A percentile compares a stretch with the other conserved stretches of the same genome.
phyloP scores from a whole-genome alignment of 257 asterid genomes.

The Rhazya stricta region DNA sequence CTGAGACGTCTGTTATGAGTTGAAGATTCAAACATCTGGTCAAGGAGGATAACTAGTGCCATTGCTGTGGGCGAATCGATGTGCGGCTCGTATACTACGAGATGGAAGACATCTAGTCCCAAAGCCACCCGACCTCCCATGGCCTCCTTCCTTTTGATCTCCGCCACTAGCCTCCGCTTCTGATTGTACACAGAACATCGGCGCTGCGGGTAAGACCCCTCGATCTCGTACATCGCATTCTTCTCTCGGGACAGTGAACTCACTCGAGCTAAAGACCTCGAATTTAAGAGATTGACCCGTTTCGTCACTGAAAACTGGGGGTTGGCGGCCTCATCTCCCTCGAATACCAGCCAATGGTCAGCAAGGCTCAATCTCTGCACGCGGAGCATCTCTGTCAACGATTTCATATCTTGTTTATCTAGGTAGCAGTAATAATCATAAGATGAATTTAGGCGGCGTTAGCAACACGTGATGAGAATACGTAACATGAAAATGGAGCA shows the following conservation, averaged over 20 bases:
- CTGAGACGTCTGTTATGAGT: neutral
- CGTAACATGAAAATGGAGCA: neutral
- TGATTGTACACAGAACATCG: slow-evolving; percentile 50
- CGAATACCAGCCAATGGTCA: slow-evolving; percentile 58
- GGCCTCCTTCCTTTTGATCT: slow-evolving; percentile 64
- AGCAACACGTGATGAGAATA: neutral
- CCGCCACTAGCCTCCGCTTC: slow-evolving; percentile 47
- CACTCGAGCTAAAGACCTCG: slow-evolving; percentile 41
- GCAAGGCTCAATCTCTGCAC: slow-evolving; percentile 53
- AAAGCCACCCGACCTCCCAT: slow-evolving; percentile 37
- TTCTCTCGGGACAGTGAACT: slow-evolving; percentile 13
- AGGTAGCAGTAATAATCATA: too few species aligned
- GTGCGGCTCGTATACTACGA: slow-evolving; percentile 46
- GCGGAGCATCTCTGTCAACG: neutral
- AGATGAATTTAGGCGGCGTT: too few species aligned
- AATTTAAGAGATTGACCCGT: slow-evolving; percentile 31
- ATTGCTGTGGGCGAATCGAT: slow-evolving; percentile 45
- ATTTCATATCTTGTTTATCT: too few species aligned
- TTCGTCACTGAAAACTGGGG: slow-evolving; percentile 48
- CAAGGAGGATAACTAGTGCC: slow-evolving; percentile 67
- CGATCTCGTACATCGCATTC: slow-evolving; percentile 30
- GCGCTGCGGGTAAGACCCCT: slow-evolving; percentile 54
- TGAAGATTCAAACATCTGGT: slow-evolving; percentile 57
- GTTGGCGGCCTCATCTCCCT: slow-evolving; percentile 39
- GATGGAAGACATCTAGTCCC: slow-evolving; percentile 59